Base-by-base conservation (phyloP, 805 yeast species). In the Tetrapisispora phaffii region DNA sequence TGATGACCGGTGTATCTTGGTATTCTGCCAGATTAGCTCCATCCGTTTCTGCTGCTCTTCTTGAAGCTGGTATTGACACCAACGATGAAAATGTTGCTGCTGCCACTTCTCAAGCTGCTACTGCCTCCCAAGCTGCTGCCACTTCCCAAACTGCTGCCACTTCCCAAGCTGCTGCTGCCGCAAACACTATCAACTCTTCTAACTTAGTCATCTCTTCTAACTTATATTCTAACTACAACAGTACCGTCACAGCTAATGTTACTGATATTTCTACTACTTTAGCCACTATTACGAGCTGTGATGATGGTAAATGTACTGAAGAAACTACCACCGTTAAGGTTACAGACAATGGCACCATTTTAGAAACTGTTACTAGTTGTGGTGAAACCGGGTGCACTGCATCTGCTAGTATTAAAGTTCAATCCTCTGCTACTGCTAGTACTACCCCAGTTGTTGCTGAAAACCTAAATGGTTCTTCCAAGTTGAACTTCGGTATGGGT, bases 331-430 rank as follows among this genome's bases (percentile, higher is more conserved):
- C 45, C 15, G 41, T 40, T 22, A 34, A 32, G 15, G 39, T 29
- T 12, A 29, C 37, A 3, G 26, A 71, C 47, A n/a, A 20, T 23
- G 73, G 72, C 40, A 70, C 68, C 50, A 54, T 65, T 28, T 71
- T 66, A 53, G 66, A 41, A 12, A 35, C 40, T 1, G 29, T n/a
- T 8, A 39, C 41, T 12, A 39, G 34, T 39, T 28, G 31, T 17
- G 17, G 17, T 29, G 10, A 22, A 15, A 29, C 15, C 15, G 34
- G 15, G 6, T 29, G 34, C 21, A 32, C 42, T 21, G 34, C 28
- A 4, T 2, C 35, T 31, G 20, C 42, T 13, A 39, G 33, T 28
- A 19, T 26, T 10, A 28, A 26, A 19, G 17, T 4, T n/a, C 36
- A 31, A 31, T 16, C 35, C 13, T 33, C 44, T 29, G 20, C 44